Base-by-base conservation (phyloP, 176 grass and related monocot species). In the Triticum dicoccoides region DNA sequence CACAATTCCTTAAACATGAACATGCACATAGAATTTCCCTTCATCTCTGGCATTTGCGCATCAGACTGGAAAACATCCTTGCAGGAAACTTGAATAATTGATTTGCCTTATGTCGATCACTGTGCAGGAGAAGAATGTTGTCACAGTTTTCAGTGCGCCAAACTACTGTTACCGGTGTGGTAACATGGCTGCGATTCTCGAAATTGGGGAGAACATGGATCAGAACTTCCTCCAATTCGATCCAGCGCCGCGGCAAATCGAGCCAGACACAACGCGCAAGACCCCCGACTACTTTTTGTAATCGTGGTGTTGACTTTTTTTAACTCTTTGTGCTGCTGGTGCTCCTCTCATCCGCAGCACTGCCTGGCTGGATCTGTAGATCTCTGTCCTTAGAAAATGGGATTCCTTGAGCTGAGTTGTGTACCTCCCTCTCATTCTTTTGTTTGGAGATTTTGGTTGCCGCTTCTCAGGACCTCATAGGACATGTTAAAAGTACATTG, bases 251-350 rank as follows among this genome's bases (percentile, higher is more conserved):
- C 84, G 89, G 38, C 90, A 95, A 70, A 90, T 95, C 0, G 88
- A 95, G 44, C 90, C 90, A 0, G 90, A 95, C 61, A 90, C 83
- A 62, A 90, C 88, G 3, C 82, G 88, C 85, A 95, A 92, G 83
- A 92, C 93, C 73, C 93, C 93, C 2, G 93, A 95, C 76, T 95
- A 95, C 83, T 95, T 92, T 90, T 85, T 93, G 85, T 93, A 88
- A 90, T 85, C 3, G 1, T 15, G 15, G 14, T 83, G 74, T 37
- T 59, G 62, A 68, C 41, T 68, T 0, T 81, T 72, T 83, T 84
- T 69, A 77, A 62, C 80, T 29, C 33, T 30, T 30, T 21, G 9
- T 17, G 70, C 79, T 20, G 29, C 56, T 44, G 49, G 68, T 82
- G 71, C 45, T 51, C 69, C 35, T 45, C 37, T 84, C 20, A 56